Evolutionary conservation across 2,329 filamentous ascomycete species (phyloP), one percentile per base, ranked within the genome.

Genomic region (Penicillium concentricum): DNA sequence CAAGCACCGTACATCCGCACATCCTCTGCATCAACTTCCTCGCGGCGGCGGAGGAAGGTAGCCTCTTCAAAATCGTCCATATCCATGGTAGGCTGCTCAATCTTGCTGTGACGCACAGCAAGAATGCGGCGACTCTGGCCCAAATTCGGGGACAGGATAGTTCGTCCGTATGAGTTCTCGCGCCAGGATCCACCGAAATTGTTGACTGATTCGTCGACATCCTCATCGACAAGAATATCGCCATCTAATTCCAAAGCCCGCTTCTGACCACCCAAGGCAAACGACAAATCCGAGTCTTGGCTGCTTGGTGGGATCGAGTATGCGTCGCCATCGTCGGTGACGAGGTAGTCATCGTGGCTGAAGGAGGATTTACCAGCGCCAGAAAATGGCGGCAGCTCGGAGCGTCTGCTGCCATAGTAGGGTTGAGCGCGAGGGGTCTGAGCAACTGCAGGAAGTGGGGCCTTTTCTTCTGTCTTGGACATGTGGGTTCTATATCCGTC

Each of bases 401-500:
- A 82, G 79, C 35, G 67, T 16, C 38, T 38, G 63, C 26, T 61
- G 54, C 22, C 41, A 48, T 32, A 16, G 48, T 42, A 44, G 57
- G 57, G 15, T 47, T 57, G 32, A 54, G 37, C 34, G 26, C 32
- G 6, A 28, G 51, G 43, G 9, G 47, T 37, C 20, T 56, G 35
- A 6, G 58, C 42, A 9, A 49, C 48, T 32, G 59, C n/a, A 35
- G 51, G 32, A 8, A 51, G 44, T 35, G 51, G 30, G 28, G 41
- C 39, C 42, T 66, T 67, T 18, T 66, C 61, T 22, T 60, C 55
- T 37, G 63, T 61, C 67, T 66, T 74, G 61, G 68, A 66, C 42
- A 59, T 63, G 51, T 67, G 68, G 30, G 90, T 96, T 79, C 96
- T 95, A 82, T 97, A 97, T 58, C 93, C 93, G 72, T 97, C 92